Evolutionary conservation across 1,139 yeast species (phyloP), one percentile per base, ranked within the genome.

Genomic region (Hansenula sp.): DNA sequence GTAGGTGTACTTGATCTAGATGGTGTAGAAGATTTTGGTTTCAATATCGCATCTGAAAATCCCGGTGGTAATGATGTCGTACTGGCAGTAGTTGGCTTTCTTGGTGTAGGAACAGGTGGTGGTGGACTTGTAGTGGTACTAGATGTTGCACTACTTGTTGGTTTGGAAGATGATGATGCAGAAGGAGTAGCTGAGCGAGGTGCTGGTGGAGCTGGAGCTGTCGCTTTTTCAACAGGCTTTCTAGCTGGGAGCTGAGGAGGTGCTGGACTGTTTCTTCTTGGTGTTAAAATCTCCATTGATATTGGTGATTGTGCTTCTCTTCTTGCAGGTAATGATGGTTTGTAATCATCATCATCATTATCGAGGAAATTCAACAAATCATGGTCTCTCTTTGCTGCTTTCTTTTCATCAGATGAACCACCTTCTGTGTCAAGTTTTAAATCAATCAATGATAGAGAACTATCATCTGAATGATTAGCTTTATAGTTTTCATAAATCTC

Each of bases 401-500:
- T 20, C 5, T 29, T 28, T 5, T 21, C 24, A 21, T 21, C 24
- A 21, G 35, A 2, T 28, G 32, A 24, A 19, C 22, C 33, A 22
- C 29, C 29, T 13, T 38, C 41, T 11, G 42, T 14, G 22, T 44
- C 47, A 27, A 41, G 34, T 28, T 45, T 35, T 3, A 46, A 45
- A 13, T 45, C 46, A 17, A 46, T 27, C 18, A 43, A 29, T 16
- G 50, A 35, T 2, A 28, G 24, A 1, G 37, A 32, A 27, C 40
- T 43, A n/a, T 42, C 41, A 18, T 36, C 35, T 2, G 41, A 27
- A 33, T 50, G 48, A 5, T 41, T 36, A 3, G 50, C 43, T 42
- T 67, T 77, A 56, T 73, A 82, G 32, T 65, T 68, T 32, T 72
- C 69, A 50, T 79, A 77, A 38, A 83, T 60, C 37, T 74, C 69